Conservation (phyloP, 441 rosid species). For the Flueggea neowawraea region DNA sequence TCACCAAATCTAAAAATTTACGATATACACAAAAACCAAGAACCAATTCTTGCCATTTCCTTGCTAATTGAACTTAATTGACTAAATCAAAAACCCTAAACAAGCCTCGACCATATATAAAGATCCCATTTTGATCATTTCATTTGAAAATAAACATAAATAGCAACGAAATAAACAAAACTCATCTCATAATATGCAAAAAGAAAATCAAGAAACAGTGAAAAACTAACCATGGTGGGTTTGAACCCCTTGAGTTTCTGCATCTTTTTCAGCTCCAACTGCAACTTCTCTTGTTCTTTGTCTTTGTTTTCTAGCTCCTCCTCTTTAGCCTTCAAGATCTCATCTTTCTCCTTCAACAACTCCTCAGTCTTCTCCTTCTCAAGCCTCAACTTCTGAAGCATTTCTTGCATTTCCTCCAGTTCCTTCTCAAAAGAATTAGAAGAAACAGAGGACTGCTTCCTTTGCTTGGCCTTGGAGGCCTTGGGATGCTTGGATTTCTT, state of each 20-base stretch:
- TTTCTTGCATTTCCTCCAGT: conserved; percentile 74
- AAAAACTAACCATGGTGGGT: conserved; percentile 58
- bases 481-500: conserved; percentile 34
- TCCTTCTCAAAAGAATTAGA: conserved; percentile 53
- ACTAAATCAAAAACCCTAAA: too few species aligned
- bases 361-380: conserved; percentile 79
- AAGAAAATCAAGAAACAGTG: not conserved
- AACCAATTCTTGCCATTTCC: too few species aligned
- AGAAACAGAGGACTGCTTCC: conserved; percentile 6
- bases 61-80: too few species aligned
- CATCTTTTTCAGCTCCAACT: conserved; percentile 70
- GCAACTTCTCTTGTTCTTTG: conserved; percentile 65
- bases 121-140: not conserved
- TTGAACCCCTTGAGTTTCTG: conserved; percentile 88
- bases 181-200: not conserved
- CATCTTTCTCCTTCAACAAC: conserved; percentile 74
- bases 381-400: conserved; percentile 62
- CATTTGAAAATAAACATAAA: conserved; percentile 1
- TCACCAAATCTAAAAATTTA: too few species aligned
- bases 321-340: conserved; percentile 66
- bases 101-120: too few species aligned
- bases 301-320: conserved; percentile 69
- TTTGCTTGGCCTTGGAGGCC: conserved; percentile 32
- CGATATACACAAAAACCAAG: too few species aligned
- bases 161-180: not conserved